Conservation (phyloP, 2,329 filamentous ascomycete species). For the Cladosporium sp. region DNA sequence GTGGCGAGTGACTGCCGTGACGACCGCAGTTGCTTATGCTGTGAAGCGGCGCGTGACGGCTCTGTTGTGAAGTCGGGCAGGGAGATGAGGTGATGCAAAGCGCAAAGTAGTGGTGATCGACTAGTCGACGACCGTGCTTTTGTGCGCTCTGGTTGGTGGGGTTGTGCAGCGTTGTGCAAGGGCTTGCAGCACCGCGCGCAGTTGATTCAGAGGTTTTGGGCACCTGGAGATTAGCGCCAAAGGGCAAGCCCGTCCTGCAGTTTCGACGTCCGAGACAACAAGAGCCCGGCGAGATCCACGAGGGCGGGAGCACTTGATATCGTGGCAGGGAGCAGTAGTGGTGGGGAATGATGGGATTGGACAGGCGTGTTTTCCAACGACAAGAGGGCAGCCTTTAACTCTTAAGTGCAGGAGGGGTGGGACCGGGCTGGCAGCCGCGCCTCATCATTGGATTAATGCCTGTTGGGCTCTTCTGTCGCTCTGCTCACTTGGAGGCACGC, state of each 20-base stretch:
- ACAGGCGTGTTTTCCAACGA: slow-evolving; percentile 1
- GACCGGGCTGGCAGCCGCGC: not conserved
- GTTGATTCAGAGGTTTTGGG: not conserved
- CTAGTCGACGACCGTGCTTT: slow-evolving; percentile 16
- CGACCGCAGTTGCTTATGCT: not conserved
- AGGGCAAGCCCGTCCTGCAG: not conserved
- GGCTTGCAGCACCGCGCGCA: slow-evolving; percentile 9
- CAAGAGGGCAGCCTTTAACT: slow-evolving; percentile 8
- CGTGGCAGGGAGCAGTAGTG: not conserved
- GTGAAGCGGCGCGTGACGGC: not conserved
- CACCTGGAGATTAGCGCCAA: not conserved
- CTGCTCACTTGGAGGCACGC: not conserved
- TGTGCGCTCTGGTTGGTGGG: slow-evolving; percentile 16
- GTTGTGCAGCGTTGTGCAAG: slow-evolving; percentile 20
- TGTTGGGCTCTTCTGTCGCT: not conserved
- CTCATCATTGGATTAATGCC: slow-evolving; percentile 1
- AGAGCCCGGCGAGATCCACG: not conserved
- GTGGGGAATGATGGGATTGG: not conserved
- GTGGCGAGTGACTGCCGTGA: not conserved
- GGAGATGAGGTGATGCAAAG: slow-evolving; percentile 18
- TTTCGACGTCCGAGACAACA: not conserved
- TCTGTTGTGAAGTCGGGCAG: slow-evolving; percentile 2
- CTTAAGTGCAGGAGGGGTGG: slow-evolving; percentile 5
- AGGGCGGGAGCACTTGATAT: not conserved
- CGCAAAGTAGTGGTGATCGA: slow-evolving; percentile 12